Percentiles rank a stretch among this genome's conserved stretches.
Conservation (phyloP, 2,329 filamentous ascomycete species). For the Penicillium sp. region DNA sequence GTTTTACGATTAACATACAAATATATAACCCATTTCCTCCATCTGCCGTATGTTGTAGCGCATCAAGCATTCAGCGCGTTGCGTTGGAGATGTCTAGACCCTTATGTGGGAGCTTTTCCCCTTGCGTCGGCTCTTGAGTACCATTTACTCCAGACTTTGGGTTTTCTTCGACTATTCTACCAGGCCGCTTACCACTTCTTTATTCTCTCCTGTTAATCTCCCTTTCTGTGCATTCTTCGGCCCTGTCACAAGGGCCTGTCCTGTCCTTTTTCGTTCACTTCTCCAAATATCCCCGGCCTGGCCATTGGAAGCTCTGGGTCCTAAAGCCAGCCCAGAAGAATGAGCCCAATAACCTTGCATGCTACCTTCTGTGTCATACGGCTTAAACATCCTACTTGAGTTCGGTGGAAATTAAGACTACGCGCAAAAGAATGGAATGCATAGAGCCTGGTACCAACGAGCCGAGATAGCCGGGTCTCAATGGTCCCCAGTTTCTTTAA, state of each 20-base stretch:
- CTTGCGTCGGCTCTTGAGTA: slow-evolving; percentile 1
- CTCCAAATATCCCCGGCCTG: background rate
- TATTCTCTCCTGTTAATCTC: background rate
- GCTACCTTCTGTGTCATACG: background rate
- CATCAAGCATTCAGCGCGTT: background rate
- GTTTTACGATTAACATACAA: background rate
- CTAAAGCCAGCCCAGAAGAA: background rate
- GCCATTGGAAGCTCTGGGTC: background rate
- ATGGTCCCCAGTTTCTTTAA: background rate
- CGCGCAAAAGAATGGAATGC: background rate
- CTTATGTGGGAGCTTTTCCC: background rate
- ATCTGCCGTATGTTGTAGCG: background rate
- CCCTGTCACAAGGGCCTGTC: background rate
- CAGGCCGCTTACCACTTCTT: background rate
- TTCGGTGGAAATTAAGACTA: background rate
- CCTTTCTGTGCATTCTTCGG: slow-evolving; percentile 1
- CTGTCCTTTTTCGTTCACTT: background rate
- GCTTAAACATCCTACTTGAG: background rate
- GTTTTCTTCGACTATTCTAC: background rate
- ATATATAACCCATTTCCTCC: background rate
- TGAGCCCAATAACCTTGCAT: background rate
- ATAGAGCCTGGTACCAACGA: background rate
- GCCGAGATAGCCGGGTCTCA: background rate
- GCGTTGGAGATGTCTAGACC: background rate
- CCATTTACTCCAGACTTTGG: background rate